Evolutionary conservation across 108 stramenopile genomes (phyloP).

Genomic region (Fistulifera solaris): DNA sequence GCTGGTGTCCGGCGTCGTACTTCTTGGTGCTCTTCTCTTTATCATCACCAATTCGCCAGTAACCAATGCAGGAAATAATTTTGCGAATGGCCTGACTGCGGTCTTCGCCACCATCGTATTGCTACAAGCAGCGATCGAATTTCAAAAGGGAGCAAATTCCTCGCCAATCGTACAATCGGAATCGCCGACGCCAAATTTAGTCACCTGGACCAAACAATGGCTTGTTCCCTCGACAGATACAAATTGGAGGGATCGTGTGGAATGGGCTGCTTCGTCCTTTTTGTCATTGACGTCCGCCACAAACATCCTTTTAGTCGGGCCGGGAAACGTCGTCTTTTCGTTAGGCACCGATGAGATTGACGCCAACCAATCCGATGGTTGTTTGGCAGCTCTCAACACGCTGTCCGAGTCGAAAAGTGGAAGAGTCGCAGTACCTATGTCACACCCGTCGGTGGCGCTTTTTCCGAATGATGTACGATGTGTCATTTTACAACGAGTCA

Average conservation of each 20-base stretch:
- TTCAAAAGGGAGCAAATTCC: neutral
- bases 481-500: constrained; percentile 61
- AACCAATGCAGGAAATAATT: constrained; percentile 3
- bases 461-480: no score
- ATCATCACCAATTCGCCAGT: neutral
- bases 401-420: constrained; percentile 33
- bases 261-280: constrained; percentile 43
- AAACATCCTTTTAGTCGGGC: constrained; percentile 21
- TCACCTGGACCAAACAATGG: constrained; percentile 9
- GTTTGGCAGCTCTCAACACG: constrained; percentile 21
- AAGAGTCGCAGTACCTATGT: constrained; percentile 27
- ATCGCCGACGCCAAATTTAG: neutral
- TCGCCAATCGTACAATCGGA: neutral
- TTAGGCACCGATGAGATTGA: constrained; percentile 12
- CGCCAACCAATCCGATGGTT: neutral
- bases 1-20: constrained; percentile 44
- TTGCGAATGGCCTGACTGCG: constrained; percentile 41
- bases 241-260: constrained; percentile 16
- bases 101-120: constrained; percentile 48
- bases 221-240: constrained; percentile 5
- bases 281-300: constrained; percentile 45
- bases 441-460: no score
- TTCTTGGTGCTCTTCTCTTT: constrained; percentile 31
- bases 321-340: constrained; percentile 12
- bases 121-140: constrained; percentile 68